Base-by-base conservation (phyloP, 331 rosid genomes). In the Saraca asoca region DNA sequence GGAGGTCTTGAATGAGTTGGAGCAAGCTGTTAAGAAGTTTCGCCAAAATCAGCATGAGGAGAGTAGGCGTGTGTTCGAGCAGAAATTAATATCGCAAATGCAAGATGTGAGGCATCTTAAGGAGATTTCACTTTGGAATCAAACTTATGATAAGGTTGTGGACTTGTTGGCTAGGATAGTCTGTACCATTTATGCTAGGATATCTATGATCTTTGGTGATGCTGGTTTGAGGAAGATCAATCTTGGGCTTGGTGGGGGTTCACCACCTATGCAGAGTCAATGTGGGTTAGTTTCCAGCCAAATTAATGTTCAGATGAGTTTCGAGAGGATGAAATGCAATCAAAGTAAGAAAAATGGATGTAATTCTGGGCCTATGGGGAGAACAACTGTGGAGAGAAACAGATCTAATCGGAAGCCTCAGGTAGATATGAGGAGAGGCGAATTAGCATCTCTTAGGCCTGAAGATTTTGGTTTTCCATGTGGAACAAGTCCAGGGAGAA, bases 121-220 rank as follows among this genome's bases (percentile, higher is more conserved):
- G 82, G 92, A 94, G 29, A 34, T 86, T 75, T 88, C 99, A 9
- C 85, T 90, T n/a, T 94, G 99, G 99, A 86, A 88, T 72, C 92
- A 88, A 80, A 86, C 86, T 0, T 94, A 80, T 81, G 99, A 94
- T 70, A 94, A 88, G 86, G 89, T 90, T 61, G 95, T 94, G 58
- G 99, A 94, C 69, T 71, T 94, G 75, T 69, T 94, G 76, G 99
- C 86, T 12, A 86, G 99, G 70, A 88, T 97, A 2, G 97, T 86
- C 19, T 94, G 99, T 72, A 94, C 99, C 4, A 72, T 94, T 55
- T 90, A 84, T 67, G 95, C 95, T 0, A 77, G 95, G 45, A 83
- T 94, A 61, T 76, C 79, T 39, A 66, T 72, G 7, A 76, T 85
- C 52, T 90, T 86, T 39, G 94, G 87, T 13, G 90, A 85, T 48